Evolutionary conservation across 2,329 filamentous ascomycete species (phyloP), one percentile per base, ranked within the genome.

Genomic region (Gremmenia infestans): DNA sequence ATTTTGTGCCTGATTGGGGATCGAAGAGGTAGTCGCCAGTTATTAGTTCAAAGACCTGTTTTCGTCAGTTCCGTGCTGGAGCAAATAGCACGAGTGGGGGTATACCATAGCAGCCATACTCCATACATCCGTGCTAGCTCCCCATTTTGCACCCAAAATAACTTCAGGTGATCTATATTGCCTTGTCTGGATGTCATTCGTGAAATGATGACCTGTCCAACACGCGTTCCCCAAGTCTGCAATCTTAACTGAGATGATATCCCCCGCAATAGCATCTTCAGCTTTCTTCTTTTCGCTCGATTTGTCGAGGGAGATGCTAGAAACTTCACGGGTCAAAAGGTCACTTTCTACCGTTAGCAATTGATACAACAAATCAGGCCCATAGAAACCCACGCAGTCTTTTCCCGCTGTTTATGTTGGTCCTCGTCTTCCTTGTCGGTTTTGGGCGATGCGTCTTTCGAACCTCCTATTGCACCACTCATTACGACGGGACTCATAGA

Each of bases 201-300:
- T 99, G 74, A 99, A 99, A 74, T 99, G 94, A 71, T 99, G 94
- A 63, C 91, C 91, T 28, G 96, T 92, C 94, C 94, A 99, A 77
- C 94, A 99, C 19, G 94, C 94, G 71, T 99, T 99, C 58, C 94
- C 94, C 54, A 99, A 78, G 77, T 99, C 94, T 43, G 94, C 94
- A 76, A 99, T 99, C 77, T 99, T 99, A 72, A 99, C 94, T 36
- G 93, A 97, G 66, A 99, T 97, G 64, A 80, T 78, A 40, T 67
- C 70, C 60, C 65, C 69, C 4, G 67, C 78, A 67, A 65, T 74
- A 67, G 68, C 75, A 61, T 89, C 81, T 63, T 85, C 83, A 61
- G 77, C 77, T 65, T 79, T 76, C 65, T 75, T 81, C 72, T 88
- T 87, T 67, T 89, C 86, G 43, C 73, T 74, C 23, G 77, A 78